Conservation (phyloP, 2,329 filamentous ascomycete species). For the Exserohilum rostratum region DNA sequence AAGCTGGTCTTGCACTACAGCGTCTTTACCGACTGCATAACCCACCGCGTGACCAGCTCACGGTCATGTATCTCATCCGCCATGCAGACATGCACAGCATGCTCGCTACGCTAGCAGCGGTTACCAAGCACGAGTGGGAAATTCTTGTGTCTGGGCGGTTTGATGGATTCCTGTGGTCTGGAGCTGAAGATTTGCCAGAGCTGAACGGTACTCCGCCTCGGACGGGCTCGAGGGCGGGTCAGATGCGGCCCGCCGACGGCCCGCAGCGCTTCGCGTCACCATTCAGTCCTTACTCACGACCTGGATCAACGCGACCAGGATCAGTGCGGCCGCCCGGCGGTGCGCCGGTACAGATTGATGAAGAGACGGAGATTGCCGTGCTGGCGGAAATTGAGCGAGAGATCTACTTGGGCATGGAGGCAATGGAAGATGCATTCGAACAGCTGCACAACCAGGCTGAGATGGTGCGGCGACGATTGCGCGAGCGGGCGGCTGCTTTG, state of each 20-base stretch:
- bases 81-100: conserved; percentile 83
- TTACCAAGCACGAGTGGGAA: conserved; percentile 94
- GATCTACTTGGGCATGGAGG: conserved; percentile 93
- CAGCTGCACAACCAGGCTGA: conserved; percentile 86
- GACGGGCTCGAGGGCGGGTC: conserved; percentile 46
- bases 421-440: conserved; percentile 92
- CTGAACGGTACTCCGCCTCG: conserved; percentile 31
- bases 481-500: conserved; percentile 82
- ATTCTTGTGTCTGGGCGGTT: conserved; percentile 93
- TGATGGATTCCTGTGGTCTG: conserved; percentile 93
- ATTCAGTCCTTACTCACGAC: conserved; percentile 51
- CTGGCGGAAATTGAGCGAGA: conserved; percentile 91
- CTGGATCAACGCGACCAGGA: conserved; percentile 28
- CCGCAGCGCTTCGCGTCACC: conserved; percentile 51
- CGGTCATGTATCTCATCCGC: conserved; percentile 82
- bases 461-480: conserved; percentile 75
- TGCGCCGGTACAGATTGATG: conserved; percentile 86
- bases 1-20: conserved; percentile 79
- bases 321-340: conserved; percentile 47
- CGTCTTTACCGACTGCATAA: conserved; percentile 78
- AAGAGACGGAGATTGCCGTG: conserved; percentile 89
- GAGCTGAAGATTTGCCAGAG: conserved; percentile 67
- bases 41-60: conserved; percentile 82
- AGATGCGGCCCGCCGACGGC: conserved; percentile 49
- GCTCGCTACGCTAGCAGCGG: conserved; percentile 83